Evolutionary conservation across 768 basidiomycete genomes (phyloP).

Genomic region (Lentinus brumalis): DNA sequence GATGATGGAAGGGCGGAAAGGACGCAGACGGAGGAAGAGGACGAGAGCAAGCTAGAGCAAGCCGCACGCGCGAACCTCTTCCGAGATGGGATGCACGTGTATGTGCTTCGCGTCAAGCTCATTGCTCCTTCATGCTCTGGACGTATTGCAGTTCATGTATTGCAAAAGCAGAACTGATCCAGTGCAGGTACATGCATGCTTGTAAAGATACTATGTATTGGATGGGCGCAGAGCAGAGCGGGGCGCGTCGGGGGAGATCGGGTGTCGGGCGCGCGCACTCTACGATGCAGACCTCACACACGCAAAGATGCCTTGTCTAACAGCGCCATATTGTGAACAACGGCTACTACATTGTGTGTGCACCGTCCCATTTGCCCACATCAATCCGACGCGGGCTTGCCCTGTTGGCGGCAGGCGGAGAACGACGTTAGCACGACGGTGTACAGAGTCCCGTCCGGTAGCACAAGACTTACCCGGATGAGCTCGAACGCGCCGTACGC

Average conservation of each 20-base stretch:
- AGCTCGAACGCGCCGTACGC: slow-evolving; percentile 52
- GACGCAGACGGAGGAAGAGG: not conserved
- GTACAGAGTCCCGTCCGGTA: not conserved
- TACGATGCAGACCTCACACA: not conserved
- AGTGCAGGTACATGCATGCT: no score
- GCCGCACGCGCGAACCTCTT: not conserved
- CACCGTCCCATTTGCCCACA: not conserved
- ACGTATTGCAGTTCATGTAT: no score
- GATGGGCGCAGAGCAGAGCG: not conserved
- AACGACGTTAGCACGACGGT: not conserved
- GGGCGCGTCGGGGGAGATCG: not conserved
- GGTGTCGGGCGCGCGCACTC: not conserved
- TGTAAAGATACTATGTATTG: not conserved
- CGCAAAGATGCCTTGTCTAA: not conserved
- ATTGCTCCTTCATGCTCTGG: no score
- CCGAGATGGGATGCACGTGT: no score
- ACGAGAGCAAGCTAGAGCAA: not conserved
- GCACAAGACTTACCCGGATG: slow-evolving; percentile 33
- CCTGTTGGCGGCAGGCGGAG: slow-evolving; percentile 11
- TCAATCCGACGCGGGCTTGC: slow-evolving; percentile 28
- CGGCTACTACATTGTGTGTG: not conserved
- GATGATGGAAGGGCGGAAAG: not conserved
- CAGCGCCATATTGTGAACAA: not conserved
- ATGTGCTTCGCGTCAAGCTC: no score
- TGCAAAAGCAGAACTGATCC: no score